Base-by-base conservation (phyloP, 352 stramenopile species). In the Pythium myriotylum region DNA sequence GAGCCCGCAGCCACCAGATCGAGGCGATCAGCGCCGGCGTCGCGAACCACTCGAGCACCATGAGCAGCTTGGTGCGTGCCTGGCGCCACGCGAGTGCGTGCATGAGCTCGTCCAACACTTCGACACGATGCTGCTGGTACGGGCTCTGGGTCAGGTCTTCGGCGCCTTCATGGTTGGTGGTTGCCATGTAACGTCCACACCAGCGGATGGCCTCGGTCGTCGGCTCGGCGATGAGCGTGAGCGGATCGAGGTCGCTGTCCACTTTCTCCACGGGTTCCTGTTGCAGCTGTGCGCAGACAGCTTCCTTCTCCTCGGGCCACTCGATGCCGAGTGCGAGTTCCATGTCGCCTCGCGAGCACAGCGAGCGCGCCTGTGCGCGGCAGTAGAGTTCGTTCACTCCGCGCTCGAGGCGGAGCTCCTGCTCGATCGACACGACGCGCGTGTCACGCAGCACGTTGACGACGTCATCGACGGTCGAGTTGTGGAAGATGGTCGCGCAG, bases 41-140 rank as follows among this genome's bases (percentile, higher is more conserved):
- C 13, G 62, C 41, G 49, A 74, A 65, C 57, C 67, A 72, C 35
- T 62, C 49, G 41, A 74, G 67, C 54, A 72, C 41, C 47, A 69
- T 53, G 8, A 74, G 42, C 42, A 74, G 39, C 53, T 65, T 61
- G 22, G 54, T 19, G 46, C 49, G 43, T 37, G 43, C 52, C 27
- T 39, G 45, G 22, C 54, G 53, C 20, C 20, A 55, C n/a, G 35
- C 27, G 20, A 55, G 48, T n/a, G 51, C 19, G 3, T n/a, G 45
- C 8, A 54, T 17, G 39, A 67, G 47, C 13, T 27, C 24, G 40
- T 57, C 41, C 37, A 74, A 32, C 35, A 70, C 63, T 40, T 74
- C 67, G 14, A 54, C n/a, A 23, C 45, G 52, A 42, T 70, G 62
- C 41, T 74, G 67, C 56, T 62, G 39, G 62, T 61, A 74, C n/a